Percentiles rank a stretch among this genome's conserved stretches.
These are phyloP conservation scores for Aureobasidium sp. DNA, from an alignment of 2,329 filamentous ascomycete genomes.

Conservation along the genomic window DNA sequence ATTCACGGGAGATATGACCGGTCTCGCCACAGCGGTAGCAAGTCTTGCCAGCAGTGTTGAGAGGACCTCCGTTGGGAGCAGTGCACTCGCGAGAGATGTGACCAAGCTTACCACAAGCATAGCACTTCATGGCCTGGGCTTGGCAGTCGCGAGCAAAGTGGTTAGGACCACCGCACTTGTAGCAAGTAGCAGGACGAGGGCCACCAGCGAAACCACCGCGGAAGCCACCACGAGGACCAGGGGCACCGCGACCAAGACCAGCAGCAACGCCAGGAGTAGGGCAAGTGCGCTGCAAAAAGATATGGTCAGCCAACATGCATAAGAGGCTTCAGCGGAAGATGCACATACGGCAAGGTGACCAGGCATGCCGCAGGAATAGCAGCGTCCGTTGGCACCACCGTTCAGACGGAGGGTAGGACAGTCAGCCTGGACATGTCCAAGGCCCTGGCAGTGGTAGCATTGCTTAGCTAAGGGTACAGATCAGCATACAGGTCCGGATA, in stretches of 20 bases:
- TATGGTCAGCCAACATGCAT: background rate
- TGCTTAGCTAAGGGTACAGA: slow-evolving; percentile 64
- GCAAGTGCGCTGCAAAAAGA: slow-evolving; percentile 60
- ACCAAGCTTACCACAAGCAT: slow-evolving; percentile 89
- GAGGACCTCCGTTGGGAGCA: slow-evolving; percentile 86
- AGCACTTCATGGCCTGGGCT: slow-evolving; percentile 97
- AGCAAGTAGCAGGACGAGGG: slow-evolving; percentile 57
- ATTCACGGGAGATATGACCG: slow-evolving; percentile 93
- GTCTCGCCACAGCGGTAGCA: slow-evolving; percentile 97
- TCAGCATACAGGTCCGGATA: background rate
- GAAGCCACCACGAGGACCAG: slow-evolving; percentile 31
- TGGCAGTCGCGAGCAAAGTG: slow-evolving; percentile 98
- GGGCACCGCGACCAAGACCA: slow-evolving; percentile 51
- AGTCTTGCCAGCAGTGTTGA: slow-evolving; percentile 95
- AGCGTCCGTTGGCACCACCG: slow-evolving; percentile 73
- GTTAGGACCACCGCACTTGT: slow-evolving; percentile 77
- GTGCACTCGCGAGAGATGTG: slow-evolving; percentile 95
- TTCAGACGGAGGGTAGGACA: slow-evolving; percentile 93
- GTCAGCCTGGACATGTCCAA: slow-evolving; percentile 97
- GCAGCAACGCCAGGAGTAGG: slow-evolving; percentile 63
- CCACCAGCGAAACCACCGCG: slow-evolving; percentile 66
- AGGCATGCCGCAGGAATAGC: slow-evolving; percentile 92
- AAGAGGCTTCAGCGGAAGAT: background rate
- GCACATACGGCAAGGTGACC: slow-evolving; percentile 78
- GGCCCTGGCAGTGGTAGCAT: slow-evolving; percentile 98